phyloP scores from a whole-genome alignment of 2,329 filamentous ascomycete genomes.

The Microsporum audouinii region DNA sequence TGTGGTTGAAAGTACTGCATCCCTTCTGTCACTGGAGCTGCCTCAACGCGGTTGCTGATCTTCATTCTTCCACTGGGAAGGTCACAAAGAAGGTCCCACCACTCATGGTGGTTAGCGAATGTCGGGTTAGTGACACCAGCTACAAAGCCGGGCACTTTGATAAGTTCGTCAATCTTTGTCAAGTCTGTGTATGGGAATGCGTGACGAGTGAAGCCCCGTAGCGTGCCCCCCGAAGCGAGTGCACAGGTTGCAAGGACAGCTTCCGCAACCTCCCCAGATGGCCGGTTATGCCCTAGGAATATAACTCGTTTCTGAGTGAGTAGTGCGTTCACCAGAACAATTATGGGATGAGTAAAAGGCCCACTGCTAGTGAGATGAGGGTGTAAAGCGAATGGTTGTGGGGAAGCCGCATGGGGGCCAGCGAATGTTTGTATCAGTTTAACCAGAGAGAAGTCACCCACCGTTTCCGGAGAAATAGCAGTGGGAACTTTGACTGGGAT shows the following conservation, averaged over 20 bases:
- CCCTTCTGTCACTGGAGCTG: conserved; percentile 70
- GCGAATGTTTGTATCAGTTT: conserved; percentile 95
- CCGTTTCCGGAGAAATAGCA: conserved; percentile 84
- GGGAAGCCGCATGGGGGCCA: conserved; percentile 65
- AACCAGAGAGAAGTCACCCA: conserved; percentile 93
- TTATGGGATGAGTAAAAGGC: conserved; percentile 79
- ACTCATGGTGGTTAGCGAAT: conserved; percentile 87
- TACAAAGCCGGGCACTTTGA: conserved; percentile 94
- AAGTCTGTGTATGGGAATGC: conserved; percentile 97
- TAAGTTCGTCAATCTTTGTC: conserved; percentile 90
- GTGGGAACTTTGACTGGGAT: conserved; percentile 95
- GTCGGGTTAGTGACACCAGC: conserved; percentile 95
- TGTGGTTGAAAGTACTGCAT: conserved; percentile 79
- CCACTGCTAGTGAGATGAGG: conserved; percentile 90
- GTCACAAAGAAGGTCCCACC: conserved; percentile 97
- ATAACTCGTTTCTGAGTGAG: conserved; percentile 94
- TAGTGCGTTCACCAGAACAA: conserved; percentile 86
- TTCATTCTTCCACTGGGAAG: conserved; percentile 84
- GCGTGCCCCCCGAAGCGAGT: conserved; percentile 78
- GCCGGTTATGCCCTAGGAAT: conserved; percentile 88
- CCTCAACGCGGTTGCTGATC: conserved; percentile 80
- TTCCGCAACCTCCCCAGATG: conserved; percentile 90
- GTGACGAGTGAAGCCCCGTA: conserved; percentile 87
- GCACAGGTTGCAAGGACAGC: conserved; percentile 97
- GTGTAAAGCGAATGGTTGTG: conserved; percentile 75